Evolutionary conservation across 768 basidiomycete species (phyloP).

Genomic region (Porpolomopsis calyptriformis): DNA sequence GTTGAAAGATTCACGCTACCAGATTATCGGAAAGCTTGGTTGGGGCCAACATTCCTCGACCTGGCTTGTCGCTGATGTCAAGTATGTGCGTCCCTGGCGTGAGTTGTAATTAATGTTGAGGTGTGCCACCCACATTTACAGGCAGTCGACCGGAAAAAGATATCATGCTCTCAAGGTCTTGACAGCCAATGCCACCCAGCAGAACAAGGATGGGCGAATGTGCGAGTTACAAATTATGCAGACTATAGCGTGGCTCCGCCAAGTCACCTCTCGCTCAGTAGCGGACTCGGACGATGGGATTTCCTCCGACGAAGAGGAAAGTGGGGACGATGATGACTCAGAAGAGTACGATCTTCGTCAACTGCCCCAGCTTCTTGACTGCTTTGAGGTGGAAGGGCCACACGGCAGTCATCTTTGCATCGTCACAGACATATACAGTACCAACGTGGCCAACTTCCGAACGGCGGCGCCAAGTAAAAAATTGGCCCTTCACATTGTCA

Average conservation of each 20-base stretch:
- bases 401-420: neutral
- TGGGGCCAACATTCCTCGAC: neutral
- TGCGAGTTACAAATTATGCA: neutral
- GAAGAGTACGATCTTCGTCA: neutral
- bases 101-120: too few species aligned
- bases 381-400: neutral
- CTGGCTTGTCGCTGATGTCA: neutral
- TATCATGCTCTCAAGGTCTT: neutral
- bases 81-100: neutral
- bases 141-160: neutral
- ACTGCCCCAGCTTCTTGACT: neutral
- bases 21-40: neutral
- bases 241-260: neutral
- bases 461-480: neutral
- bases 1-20: neutral
- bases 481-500: neutral
- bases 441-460: neutral
- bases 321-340: neutral
- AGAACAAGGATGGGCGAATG: neutral
- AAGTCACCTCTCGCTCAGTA: too few species aligned
- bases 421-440: neutral
- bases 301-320: neutral
- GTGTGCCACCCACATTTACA: too few species aligned
- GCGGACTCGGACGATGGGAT: too few species aligned
- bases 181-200: neutral